Percentiles rank a stretch among this genome's conserved stretches.
Conservation (phyloP, 1,139 yeast species). For the Hansenula lynferdii region DNA sequence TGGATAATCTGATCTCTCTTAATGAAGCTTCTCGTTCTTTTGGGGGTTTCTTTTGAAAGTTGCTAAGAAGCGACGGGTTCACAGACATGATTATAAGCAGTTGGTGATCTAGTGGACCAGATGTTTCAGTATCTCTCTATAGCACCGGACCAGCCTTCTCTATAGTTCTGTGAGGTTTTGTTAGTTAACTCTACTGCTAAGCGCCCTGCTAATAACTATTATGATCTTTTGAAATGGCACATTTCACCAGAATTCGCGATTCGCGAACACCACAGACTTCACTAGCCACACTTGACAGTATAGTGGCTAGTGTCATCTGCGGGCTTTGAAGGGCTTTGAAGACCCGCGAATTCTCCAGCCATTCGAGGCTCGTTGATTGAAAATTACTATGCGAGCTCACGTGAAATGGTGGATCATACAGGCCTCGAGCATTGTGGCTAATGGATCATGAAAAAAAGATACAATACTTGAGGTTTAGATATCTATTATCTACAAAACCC, state of each 20-base stretch:
- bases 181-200: too few species aligned
- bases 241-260: too few species aligned
- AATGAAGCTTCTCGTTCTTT: slow-evolving; percentile 6
- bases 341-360: neutral
- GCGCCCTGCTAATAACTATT: too few species aligned
- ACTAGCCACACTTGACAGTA: neutral
- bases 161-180: too few species aligned
- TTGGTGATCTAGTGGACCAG: too few species aligned
- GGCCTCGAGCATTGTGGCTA: neutral
- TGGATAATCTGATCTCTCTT: slow-evolving; percentile 15
- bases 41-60: neutral
- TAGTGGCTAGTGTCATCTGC: neutral
- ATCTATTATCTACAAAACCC: too few species aligned
- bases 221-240: too few species aligned
- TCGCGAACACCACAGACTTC: too few species aligned
- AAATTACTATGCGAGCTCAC: neutral
- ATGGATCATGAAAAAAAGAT: neutral
- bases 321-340: neutral
- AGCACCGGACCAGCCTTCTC: too few species aligned
- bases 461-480: too few species aligned
- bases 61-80: neutral
- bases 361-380: neutral
- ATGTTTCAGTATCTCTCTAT: too few species aligned
- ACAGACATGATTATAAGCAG: neutral
- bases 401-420: neutral